These are phyloP conservation scores for Gelatoporia subvermispora DNA, from an alignment of 768 basidiomycete genomes.

Conservation along the genomic window DNA sequence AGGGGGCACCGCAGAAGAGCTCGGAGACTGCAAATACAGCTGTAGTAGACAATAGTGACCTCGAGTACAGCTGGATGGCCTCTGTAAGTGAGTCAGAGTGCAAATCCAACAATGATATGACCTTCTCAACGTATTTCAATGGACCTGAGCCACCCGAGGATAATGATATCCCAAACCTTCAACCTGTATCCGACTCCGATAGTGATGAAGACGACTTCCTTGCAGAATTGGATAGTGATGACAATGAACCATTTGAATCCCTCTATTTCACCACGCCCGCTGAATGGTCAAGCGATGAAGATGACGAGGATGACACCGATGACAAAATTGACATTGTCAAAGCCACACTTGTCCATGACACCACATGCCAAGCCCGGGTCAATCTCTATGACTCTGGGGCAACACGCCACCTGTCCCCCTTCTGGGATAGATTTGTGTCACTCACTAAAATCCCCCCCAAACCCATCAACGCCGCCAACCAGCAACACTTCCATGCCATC, in stretches of 20 bases:
- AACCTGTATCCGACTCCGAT: constrained; percentile 19
- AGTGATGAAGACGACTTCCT: too few species aligned
- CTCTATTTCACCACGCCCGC: too few species aligned
- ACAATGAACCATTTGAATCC: too few species aligned
- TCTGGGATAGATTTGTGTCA: constrained; percentile 25
- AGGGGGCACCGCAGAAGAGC: too few species aligned
- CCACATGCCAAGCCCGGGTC: too few species aligned
- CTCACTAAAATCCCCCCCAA: constrained; percentile 14
- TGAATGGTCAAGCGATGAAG: too few species aligned
- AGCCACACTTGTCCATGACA: too few species aligned
- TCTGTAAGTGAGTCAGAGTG: not conserved
- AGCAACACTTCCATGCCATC: constrained; percentile 17
- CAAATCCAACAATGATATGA: not conserved
- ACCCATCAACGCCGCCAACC: constrained; percentile 24
- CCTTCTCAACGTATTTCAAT: not conserved
- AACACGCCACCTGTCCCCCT: constrained; percentile 32
- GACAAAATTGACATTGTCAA: too few species aligned
- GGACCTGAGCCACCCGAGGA: not conserved
- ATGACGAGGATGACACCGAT: too few species aligned
- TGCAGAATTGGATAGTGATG: too few species aligned
- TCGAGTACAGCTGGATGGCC: too few species aligned
- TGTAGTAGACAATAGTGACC: too few species aligned
- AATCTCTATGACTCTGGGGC: constrained; percentile 36
- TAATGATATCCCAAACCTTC: not conserved
- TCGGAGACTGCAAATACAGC: not conserved